Evolutionary conservation across 495 filamentous ascomycete genomes (phyloP).

Genomic region (Antarctomyces pellizariae): DNA sequence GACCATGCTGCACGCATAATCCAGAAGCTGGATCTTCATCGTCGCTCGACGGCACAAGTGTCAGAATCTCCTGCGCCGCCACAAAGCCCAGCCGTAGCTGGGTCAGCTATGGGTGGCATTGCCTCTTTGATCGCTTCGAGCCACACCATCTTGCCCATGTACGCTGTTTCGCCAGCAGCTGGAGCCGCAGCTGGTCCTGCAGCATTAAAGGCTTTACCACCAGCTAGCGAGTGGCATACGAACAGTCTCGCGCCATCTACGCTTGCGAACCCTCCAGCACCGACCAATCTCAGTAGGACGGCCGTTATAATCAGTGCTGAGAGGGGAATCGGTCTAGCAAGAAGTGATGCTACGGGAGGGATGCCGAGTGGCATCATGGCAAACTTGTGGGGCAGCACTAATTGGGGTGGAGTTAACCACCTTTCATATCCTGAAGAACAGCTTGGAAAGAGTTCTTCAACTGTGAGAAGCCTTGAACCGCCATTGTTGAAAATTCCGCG

Average conservation of each 20-base stretch:
- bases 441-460: conserved; percentile 7
- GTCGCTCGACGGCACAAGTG: conserved; percentile 31
- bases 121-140: conserved; percentile 72
- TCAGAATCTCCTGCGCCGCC: conserved; percentile 1
- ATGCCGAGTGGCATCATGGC: conserved; percentile 72
- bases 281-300: conserved; percentile 69
- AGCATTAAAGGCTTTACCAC: conserved; percentile 3
- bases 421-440: conserved; percentile 11
- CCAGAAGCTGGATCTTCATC: conserved; percentile 75
- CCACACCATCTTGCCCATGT: conserved; percentile 47
- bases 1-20: conserved; percentile 76
- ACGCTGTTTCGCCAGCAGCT: conserved; percentile 14
- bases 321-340: conserved; percentile 33
- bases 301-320: conserved; percentile 67
- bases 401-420: conserved; percentile 53
- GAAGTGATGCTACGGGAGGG: conserved; percentile 35
- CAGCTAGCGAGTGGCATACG: conserved; percentile 17
- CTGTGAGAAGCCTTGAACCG: conserved; percentile 6
- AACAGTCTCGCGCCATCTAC: conserved; percentile 63
- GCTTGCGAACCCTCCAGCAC: conserved; percentile 60
- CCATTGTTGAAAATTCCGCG: no score
- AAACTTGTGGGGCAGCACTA: conserved; percentile 75
- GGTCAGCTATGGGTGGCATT: conserved; percentile 41
- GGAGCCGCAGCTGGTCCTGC: conserved; percentile 10
- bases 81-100: conserved; percentile 16